Percentiles rank a stretch among this genome's conserved stretches.
These are phyloP conservation scores for Alternaria gaisen DNA, from an alignment of 2,329 filamentous ascomycete species.

Conservation along the genomic window DNA sequence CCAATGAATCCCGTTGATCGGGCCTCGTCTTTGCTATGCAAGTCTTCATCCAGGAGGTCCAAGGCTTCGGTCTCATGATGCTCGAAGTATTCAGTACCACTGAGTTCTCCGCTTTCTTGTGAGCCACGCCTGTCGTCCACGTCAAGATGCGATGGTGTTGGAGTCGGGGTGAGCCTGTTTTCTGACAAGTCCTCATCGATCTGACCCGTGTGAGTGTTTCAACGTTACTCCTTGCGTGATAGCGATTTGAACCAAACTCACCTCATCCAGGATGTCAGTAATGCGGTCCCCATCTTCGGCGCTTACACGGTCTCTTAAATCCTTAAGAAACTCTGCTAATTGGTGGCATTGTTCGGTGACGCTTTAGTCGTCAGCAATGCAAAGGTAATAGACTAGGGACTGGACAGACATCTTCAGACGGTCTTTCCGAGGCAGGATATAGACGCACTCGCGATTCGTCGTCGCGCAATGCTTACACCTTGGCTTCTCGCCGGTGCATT, in stretches of 20 bases:
- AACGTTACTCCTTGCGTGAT: not conserved
- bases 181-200: conserved; percentile 41
- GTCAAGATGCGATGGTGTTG: conserved; percentile 27
- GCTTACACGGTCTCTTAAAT: conserved; percentile 25
- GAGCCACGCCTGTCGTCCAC: conserved; percentile 27
- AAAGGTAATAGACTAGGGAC: not conserved
- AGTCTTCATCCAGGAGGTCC: conserved; percentile 41
- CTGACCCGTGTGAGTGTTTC: conserved; percentile 26
- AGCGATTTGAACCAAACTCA: conserved; percentile 11
- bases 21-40: conserved; percentile 34
- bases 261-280: conserved; percentile 33
- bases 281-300: conserved; percentile 36
- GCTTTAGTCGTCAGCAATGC: conserved; percentile 29
- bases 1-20: conserved; percentile 48
- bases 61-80: conserved; percentile 28
- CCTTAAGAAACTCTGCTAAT: conserved; percentile 36
- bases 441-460: conserved; percentile 47
- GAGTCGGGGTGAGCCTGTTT: conserved; percentile 17
- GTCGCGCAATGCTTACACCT: conserved; percentile 50
- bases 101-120: conserved; percentile 16
- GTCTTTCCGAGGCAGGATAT: conserved; percentile 52
- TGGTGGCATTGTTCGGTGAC: conserved; percentile 41
- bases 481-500: conserved; percentile 51
- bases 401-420: conserved; percentile 46
- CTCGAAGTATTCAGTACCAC: conserved; percentile 18